A percentile compares a stretch with the other conserved stretches of the same genome.
Conservation (phyloP, 176 grass and related monocot genomes). For the Otatea glauca region DNA sequence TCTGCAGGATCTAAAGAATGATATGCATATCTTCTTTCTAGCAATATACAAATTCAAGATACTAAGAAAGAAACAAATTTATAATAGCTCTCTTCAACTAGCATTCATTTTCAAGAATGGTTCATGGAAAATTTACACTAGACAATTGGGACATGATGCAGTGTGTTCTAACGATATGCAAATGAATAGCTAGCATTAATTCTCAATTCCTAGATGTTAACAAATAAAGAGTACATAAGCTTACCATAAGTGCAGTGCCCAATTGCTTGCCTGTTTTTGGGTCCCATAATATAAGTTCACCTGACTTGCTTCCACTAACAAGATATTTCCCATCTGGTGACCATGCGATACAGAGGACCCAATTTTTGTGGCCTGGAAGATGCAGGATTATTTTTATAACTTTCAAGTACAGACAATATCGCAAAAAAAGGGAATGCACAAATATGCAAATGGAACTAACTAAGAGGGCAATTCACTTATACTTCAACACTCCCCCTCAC, state of each 20-base stretch:
- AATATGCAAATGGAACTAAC: background rate
- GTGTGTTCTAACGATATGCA: background rate
- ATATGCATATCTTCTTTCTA: conserved; percentile 27
- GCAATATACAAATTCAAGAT: background rate
- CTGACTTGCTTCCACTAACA: conserved; percentile 95
- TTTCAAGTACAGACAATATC: background rate
- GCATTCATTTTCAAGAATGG: conserved; percentile 8
- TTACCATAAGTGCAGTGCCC: conserved; percentile 71
- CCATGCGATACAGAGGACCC: conserved; percentile 95
- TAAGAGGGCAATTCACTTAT: too few species aligned
- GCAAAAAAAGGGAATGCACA: background rate
- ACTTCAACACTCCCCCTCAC: too few species aligned
- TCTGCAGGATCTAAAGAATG: background rate
- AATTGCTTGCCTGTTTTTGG: conserved; percentile 91
- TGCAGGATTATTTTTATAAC: conserved; percentile 24
- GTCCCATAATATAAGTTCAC: conserved; percentile 88
- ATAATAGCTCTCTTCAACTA: background rate
- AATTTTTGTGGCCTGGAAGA: conserved; percentile 96
- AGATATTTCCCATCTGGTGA: conserved; percentile 91
- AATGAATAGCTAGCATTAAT: background rate
- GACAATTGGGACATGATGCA: background rate
- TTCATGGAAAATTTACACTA: conserved; percentile 3
- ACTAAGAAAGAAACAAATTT: background rate
- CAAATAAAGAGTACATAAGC: background rate
- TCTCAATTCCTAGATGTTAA: background rate